Evolutionary conservation across 768 basidiomycete genomes (phyloP), one percentile per base, ranked within the genome.

Genomic region (Pleurotus tuoliensis): DNA sequence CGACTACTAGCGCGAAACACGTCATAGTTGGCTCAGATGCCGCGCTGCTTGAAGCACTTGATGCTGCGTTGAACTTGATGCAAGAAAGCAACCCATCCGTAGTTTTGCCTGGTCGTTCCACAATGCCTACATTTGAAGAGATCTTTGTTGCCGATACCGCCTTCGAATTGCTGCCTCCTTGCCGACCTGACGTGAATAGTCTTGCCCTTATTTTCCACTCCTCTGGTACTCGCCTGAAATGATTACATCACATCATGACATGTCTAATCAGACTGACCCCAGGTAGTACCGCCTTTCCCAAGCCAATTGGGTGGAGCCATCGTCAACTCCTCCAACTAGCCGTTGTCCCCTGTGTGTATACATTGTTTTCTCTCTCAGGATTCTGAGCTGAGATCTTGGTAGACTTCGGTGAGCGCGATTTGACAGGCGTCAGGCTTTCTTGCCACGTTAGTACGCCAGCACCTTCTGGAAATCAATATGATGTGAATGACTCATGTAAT

Each of bases 21-120:
- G 22, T 72, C 15, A 62, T 71, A 18, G 66, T 71, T 46, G 62
- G 69, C 12, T 43, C 38, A 3, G 71, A 72, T 38, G 57, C 55
- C 2, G 52, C 69, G 2, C 60, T 66, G 48, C 58, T 58, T 27
- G 50, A 60, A 11, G 62, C 69, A 4, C 56, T 50, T 11, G 27
- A 44, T 2, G 49, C 56, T 1, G 59, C 67, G 9, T 18, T 69
- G 3, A 55, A 61, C 9, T 34, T 65, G 4, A 46, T 69, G 41
- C 48, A 59, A 46, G 48, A 56, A 12, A 27, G 45, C 4, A 24
- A 46, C 16, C 53, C 56, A 22, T 30, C 38, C 3, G 30, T 39
- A 6, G 34, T 50, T n/a, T 30, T 47, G 12, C 60, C 66, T 3
- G 41, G 41, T 2, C 57, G 63, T 45, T 64, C 62, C 18, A 54